Evolutionary conservation across 495 filamentous ascomycete species (phyloP), one percentile per base, ranked within the genome.

Genomic region (Trichoderma virens): DNA sequence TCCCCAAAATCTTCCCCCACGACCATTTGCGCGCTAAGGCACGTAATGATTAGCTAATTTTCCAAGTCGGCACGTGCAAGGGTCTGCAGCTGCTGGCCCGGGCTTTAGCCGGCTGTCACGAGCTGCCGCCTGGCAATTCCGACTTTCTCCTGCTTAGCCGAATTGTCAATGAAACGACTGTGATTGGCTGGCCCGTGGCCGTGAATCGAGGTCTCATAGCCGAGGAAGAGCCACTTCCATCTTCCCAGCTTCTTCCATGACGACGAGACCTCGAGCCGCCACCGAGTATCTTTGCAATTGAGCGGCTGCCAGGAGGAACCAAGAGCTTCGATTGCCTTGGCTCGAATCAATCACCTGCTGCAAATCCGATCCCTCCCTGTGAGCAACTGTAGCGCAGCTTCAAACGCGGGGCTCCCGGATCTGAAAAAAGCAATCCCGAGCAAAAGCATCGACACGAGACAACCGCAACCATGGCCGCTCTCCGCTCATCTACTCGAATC

Each of bases 401-500:
- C 27, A 56, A 9, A 16, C 51, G 51, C 51, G 51, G 23, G 9
- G 51, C 25, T 56, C 9, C 11, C 8, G 16, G 51, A 47, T 25
- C 25, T 18, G 51, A 31, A 56, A 31, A 28, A 56, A 47, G 43
- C 51, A 31, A 28, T 56, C 23, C 13, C 51, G 9, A 6, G 51
- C 51, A 3, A 56, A 56, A 28, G 7, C 25, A 28, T 27, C 23
- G 13, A 0, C 51, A 27, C 18, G 16, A 30, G 47, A 56, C 6
- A 3, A 16, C 8, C 51, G 69, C 62, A 31, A 80, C 74, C 79
- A 93, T 93, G 90, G 86, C 90, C 74, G 82, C 88, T 81, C 86
- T 92, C 78, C 89, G 89, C 81, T 84, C 84, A 66, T 83, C 86
- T 65, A 75, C 80, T 59, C 86, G 85, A 72, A 76, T 90, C 62